Evolutionary conservation across 1,139 yeast species (phyloP).

Genomic region (Yamadazyma atmosphaerica): DNA sequence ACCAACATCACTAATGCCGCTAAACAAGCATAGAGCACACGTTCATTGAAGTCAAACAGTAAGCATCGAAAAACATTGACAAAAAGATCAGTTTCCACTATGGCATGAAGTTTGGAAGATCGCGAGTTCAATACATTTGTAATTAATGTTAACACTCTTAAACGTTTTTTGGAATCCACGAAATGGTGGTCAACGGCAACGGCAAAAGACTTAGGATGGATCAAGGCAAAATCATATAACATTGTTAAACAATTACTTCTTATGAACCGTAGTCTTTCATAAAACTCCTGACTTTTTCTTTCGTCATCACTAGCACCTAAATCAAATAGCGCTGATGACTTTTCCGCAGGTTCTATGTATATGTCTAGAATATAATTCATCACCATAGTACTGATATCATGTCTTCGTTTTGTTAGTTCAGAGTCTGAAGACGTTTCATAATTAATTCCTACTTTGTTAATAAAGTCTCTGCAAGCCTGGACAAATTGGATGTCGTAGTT

Average conservation of each 20-base stretch:
- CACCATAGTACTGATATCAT: conserved; percentile 24
- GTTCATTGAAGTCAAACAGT: conserved; percentile 45
- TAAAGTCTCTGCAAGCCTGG: conserved; percentile 40
- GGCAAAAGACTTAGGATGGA: conserved; percentile 33
- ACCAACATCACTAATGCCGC: conserved; percentile 52
- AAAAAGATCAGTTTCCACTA: conserved; percentile 41
- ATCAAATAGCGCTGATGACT: conserved; percentile 18
- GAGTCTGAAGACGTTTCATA: conserved; percentile 27
- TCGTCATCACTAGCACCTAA: conserved; percentile 20
- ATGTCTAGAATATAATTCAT: conserved; percentile 31
- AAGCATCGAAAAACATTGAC: conserved; percentile 42
- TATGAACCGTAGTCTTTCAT: conserved; percentile 52
- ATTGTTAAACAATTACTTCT: conserved; percentile 42
- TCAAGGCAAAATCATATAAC: conserved; percentile 40
- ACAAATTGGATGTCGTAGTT: conserved; percentile 48
- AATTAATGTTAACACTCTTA: conserved; percentile 36
- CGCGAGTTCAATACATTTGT: conserved; percentile 26
- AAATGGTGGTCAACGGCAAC: conserved; percentile 34
- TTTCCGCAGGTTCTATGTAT: conserved; percentile 26
- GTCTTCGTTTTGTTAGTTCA: conserved; percentile 22
- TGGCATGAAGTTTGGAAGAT: conserved; percentile 31
- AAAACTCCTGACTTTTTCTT: conserved; percentile 30
- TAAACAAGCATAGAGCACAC: conserved; percentile 42
- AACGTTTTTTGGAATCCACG: conserved; percentile 27
- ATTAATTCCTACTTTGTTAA: conserved; percentile 32